Base-by-base conservation (phyloP, 768 basidiomycete species). In the Agaricus blazei region DNA sequence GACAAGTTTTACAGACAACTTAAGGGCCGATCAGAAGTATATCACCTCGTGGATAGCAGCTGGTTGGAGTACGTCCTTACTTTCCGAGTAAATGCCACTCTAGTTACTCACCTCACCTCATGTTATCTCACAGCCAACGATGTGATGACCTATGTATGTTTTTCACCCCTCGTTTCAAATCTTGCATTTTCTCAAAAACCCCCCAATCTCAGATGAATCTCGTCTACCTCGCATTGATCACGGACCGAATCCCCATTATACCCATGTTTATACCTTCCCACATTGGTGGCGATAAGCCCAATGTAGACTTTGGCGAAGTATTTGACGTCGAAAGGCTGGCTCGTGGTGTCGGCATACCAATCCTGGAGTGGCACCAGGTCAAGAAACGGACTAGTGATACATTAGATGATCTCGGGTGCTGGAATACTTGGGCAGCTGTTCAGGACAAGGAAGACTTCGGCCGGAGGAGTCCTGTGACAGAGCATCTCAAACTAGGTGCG, bases 21-120 rank as follows among this genome's bases (percentile, higher is more conserved):
- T 90, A 36, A 77, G 75, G 14, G 68, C 77, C 19, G 80, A 86
- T 54, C 70, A 71, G 3, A 75, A 83, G 59, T 90, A 88, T 59
- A 80, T 90, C 56, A 84, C 86, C 1, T 85, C 85, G 12, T 90
- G 85, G 85, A 73, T 83, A 40, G 82, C 83, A 37, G 85, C 87
- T n/a, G 88, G 88, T 40, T 90, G 87, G 87, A 88, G 82, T 83
- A 64, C 61, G 82, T 76, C 29, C 19, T 47, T 42, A 54, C 2
- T 42, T 56, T 59, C 48, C 19, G 57, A 42, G 9, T 41, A 26
- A 44, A 14, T 37, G 24, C 26, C 44, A n/a, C 27, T 11, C 14
- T 23, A 15, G 3, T 47, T 51, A 45, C 11, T 6, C 8, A 65
- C 52, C 42, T 52, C 48, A 36, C 40, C 40, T 41, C 40, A 41